Percentiles rank a stretch among this genome's conserved stretches.
These are phyloP conservation scores for Macrophomina pseudophaseolina DNA, from an alignment of 2,329 filamentous ascomycete species.

Conservation along the genomic window DNA sequence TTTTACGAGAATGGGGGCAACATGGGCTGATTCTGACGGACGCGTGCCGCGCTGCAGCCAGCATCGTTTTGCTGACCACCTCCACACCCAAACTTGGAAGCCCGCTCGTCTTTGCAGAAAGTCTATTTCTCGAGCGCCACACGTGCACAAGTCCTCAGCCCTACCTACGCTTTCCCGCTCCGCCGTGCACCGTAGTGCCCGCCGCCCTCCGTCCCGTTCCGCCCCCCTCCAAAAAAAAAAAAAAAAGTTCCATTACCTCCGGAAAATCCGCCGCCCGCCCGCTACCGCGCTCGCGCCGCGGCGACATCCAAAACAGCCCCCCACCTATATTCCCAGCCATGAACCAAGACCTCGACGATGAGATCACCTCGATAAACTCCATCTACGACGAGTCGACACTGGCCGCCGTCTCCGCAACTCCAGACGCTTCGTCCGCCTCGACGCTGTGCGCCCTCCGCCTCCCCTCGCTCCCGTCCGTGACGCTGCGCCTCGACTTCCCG, in stretches of 20 bases:
- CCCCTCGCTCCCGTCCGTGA: conserved; percentile 64
- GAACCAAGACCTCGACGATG: conserved; percentile 64
- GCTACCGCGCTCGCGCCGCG: background rate
- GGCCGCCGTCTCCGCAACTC: conserved; percentile 42
- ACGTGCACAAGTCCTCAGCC: conserved; percentile 6
- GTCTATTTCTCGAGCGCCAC: background rate
- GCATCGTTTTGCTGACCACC: background rate
- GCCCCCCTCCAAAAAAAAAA: background rate
- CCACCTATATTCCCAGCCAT: conserved; percentile 1
- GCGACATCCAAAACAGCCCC: background rate
- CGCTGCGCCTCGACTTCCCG: conserved; percentile 70
- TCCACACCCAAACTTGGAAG: background rate
- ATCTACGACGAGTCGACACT: conserved; percentile 74
- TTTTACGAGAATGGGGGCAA: background rate
- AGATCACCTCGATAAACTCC: conserved; percentile 81
- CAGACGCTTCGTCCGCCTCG: conserved; percentile 33
- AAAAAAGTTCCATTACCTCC: background rate
- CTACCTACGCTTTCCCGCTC: conserved; percentile 4
- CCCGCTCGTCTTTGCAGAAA: background rate
- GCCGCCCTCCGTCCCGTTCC: background rate
- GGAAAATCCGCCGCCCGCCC: background rate
- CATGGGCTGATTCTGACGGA: background rate
- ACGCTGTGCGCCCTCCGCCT: conserved; percentile 67
- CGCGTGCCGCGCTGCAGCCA: background rate
- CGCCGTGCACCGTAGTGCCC: background rate